Percentiles rank a stretch among this genome's conserved stretches.
phyloP scores from a whole-genome alignment of 1,284 basidiomycete species.

The Naganishia albida region DNA sequence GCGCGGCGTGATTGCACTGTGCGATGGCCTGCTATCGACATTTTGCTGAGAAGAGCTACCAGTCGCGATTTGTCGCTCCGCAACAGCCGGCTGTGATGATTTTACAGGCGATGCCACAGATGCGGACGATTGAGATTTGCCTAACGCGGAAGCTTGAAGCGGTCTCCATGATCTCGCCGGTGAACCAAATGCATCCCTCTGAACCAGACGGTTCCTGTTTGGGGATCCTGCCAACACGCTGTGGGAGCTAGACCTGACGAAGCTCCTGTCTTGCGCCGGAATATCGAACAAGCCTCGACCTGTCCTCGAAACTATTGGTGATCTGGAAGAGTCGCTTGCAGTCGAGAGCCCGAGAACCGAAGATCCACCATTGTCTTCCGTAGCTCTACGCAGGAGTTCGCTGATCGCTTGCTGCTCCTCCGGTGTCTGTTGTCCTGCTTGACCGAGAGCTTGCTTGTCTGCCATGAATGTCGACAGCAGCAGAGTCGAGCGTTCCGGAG shows the following conservation, averaged over 20 bases:
- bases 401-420: conserved; percentile 29
- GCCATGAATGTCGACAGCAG: conserved; percentile 29
- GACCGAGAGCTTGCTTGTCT: conserved; percentile 16
- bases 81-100: not conserved
- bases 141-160: conserved; percentile 6
- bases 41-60: not conserved
- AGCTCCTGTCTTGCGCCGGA: conserved; percentile 1
- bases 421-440: conserved; percentile 28
- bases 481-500: conserved; percentile 13
- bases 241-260: conserved; percentile 8
- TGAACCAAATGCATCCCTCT: not conserved
- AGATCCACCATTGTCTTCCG: conserved; percentile 5
- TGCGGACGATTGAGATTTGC: conserved; percentile 5
- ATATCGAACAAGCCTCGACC: conserved; percentile 23
- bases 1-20: not conserved
- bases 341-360: not conserved
- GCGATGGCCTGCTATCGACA: not conserved
- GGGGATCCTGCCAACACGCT: conserved; percentile 8
- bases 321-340: not conserved
- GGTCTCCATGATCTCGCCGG: conserved; percentile 14
- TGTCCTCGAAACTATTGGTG: conserved; percentile 13
- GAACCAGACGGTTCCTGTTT: not conserved
- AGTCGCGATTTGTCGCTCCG: not conserved
- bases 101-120: not conserved
- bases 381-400: conserved; percentile 25